Percentiles rank a stretch among this genome's conserved stretches.
These are phyloP conservation scores for Echeveria elegans DNA, from an alignment of 164 flowering plant genomes.

Conservation along the genomic window DNA sequence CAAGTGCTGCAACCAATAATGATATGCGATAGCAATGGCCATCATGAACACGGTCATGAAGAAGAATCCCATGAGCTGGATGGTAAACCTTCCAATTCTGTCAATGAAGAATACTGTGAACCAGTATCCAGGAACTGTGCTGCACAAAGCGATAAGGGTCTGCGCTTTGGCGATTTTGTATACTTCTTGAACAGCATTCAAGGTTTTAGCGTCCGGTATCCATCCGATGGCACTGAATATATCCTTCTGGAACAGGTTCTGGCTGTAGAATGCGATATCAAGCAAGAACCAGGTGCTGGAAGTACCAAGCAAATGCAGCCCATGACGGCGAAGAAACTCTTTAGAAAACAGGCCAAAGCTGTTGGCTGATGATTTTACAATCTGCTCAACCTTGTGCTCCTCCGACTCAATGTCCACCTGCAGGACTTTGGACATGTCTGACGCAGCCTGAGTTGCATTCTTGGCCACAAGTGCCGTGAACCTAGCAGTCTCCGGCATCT, in stretches of 20 bases:
- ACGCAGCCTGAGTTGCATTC: conserved; percentile 5
- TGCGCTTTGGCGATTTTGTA: conserved; percentile 6
- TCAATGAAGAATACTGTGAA: conserved; percentile 5
- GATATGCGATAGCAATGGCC: neutral
- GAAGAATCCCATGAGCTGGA: conserved; percentile 5
- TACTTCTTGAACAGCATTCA: neutral
- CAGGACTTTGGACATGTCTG: conserved; percentile 7
- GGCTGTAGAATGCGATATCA: neutral
- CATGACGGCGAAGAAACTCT: conserved; percentile 2
- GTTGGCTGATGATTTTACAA: neutral
- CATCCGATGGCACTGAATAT: neutral
- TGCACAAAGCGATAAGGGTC: conserved; percentile 3
- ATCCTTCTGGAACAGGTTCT: neutral
- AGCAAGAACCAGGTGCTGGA: neutral
- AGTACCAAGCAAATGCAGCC: neutral
- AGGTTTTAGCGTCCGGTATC: neutral
- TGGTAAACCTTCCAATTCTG: conserved; percentile 4
- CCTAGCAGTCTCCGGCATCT: conserved; percentile 8
- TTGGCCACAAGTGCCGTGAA: conserved; percentile 5
- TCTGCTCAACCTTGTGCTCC: conserved; percentile 3
- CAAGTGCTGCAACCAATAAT: conserved; percentile 2
- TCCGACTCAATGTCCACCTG: neutral
- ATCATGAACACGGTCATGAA: conserved; percentile 5
- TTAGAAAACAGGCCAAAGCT: conserved; percentile 5
- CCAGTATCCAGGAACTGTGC: conserved; percentile 8